phyloP scores from a whole-genome alignment of 352 stramenopile genomes.

The Vaucheria bursata region DNA sequence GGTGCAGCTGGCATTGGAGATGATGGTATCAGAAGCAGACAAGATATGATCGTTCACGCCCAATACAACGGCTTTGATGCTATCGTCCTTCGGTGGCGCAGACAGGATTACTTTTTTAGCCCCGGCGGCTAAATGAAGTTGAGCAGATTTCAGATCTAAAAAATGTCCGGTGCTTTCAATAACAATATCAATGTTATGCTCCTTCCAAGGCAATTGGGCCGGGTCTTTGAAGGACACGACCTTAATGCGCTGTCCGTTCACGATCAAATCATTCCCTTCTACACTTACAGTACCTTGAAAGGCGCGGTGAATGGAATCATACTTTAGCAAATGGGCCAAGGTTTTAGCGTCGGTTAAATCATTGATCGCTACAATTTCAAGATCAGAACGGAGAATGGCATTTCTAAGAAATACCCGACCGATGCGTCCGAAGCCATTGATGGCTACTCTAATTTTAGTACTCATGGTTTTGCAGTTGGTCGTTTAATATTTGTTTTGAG shows the following conservation, averaged over 20 bases:
- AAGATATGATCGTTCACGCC: constrained; percentile 92
- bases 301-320: constrained; percentile 81
- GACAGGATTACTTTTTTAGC: constrained; percentile 92
- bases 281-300: constrained; percentile 72
- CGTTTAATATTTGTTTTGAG: no score
- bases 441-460: no score
- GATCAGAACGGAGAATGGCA: no score
- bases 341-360: no score
- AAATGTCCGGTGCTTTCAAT: constrained; percentile 91
- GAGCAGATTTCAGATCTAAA: constrained; percentile 80
- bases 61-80: constrained; percentile 94
- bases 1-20: constrained; percentile 97
- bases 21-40: no score
- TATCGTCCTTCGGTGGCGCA: constrained; percentile 91
- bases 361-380: no score
- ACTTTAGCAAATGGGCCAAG: constrained; percentile 86
- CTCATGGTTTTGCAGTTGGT: no score
- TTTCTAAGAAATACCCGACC: no score
- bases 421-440: no score
- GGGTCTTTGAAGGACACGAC: constrained; percentile 71
- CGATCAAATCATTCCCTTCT: constrained; percentile 59
- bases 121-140: constrained; percentile 79
- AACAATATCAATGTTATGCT: constrained; percentile 75
- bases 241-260: constrained; percentile 58
- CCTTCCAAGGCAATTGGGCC: constrained; percentile 62